Evolutionary conservation across 192 early-diverging fungal species (phyloP).

Genomic region (Coemansia reversa): DNA sequence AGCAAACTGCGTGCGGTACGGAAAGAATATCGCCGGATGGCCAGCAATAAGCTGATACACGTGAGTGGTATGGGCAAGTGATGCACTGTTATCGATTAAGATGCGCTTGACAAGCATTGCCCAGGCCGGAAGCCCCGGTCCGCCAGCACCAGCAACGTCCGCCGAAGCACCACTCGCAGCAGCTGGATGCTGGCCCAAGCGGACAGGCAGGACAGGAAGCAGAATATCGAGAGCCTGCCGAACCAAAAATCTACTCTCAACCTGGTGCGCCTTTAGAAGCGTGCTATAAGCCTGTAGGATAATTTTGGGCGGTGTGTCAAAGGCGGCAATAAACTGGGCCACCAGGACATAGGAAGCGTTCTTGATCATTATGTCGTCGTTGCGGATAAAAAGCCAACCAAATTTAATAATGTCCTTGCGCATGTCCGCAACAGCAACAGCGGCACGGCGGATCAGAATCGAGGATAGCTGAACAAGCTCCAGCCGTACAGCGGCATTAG

Average conservation of each 20-base stretch:
- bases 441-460: conserved; percentile 76
- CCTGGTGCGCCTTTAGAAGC: conserved; percentile 84
- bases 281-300: conserved; percentile 85
- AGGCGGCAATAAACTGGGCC: conserved; percentile 89
- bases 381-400: conserved; percentile 82
- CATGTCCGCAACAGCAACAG: conserved; percentile 70
- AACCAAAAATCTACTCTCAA: conserved; percentile 83
- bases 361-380: conserved; percentile 92
- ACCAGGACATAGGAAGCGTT: conserved; percentile 94
- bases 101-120: conserved; percentile 83
- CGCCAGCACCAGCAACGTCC: conserved; percentile 7
- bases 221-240: conserved; percentile 93
- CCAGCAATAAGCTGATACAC: conserved; percentile 90
- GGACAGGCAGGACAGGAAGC: conserved; percentile 84
- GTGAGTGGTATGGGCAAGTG: conserved; percentile 81
- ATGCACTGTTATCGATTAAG: conserved; percentile 92
- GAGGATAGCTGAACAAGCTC: conserved; percentile 93
- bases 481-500: conserved; percentile 63
- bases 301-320: conserved; percentile 87
- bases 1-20: conserved; percentile 84
- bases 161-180: conserved; percentile 31
- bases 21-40: conserved; percentile 88
- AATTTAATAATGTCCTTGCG: conserved; percentile 93
- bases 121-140: conserved; percentile 70
- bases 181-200: conserved; percentile 56